Base-by-base conservation (phyloP, 2,329 filamentous ascomycete genomes). In the Aspergillus sp. region DNA sequence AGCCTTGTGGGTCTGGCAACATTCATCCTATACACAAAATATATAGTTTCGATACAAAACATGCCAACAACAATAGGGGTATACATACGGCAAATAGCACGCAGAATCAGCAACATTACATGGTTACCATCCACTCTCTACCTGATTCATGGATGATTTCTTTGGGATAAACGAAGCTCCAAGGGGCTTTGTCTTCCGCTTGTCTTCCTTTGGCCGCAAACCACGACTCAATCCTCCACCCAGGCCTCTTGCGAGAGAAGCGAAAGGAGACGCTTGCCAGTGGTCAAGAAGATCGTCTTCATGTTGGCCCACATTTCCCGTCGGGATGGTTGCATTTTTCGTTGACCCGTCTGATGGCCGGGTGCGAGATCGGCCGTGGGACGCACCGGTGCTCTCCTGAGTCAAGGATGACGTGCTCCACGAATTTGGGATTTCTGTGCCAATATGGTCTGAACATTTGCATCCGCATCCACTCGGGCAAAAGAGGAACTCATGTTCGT, bases 391-490 rank as follows among this genome's bases (percentile, higher is more conserved):
- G 55, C 11, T 38, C 31, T 20, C 17, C 14, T 2, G 55, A 45
- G 62, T 61, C 21, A 29, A 2, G 7, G 58, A 60, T 7, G 57
- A 44, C 4, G 63, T 48, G 40, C 59, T 59, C 54, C 52, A 58
- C 1, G 71, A 69, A 38, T 66, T 66, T 16, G 69, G 63, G 4
- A 74, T 63, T 4, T 71, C 49, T 13, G 71, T 57, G 29, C 59
- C 58, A 5, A 66, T 53, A 44, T 76, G 67, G 16, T 76, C 69
- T 3, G 73, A 67, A 58, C 77, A 79, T 51, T 63, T 65, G 50
- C 77, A 79, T 46, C 75, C 77, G 59, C 77, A 79, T n/a, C 76
- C 76, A 11, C 69, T 74, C 5, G 76, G 72, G 51, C 77, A 79
- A 40, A 65, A 59, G 17, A 63, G 64, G 2, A 64, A 58, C n/a